Evolutionary conservation across 192 early-diverging fungal genomes (phyloP), one percentile per base, ranked within the genome.

Genomic region (Spizellomyces punctatus): DNA sequence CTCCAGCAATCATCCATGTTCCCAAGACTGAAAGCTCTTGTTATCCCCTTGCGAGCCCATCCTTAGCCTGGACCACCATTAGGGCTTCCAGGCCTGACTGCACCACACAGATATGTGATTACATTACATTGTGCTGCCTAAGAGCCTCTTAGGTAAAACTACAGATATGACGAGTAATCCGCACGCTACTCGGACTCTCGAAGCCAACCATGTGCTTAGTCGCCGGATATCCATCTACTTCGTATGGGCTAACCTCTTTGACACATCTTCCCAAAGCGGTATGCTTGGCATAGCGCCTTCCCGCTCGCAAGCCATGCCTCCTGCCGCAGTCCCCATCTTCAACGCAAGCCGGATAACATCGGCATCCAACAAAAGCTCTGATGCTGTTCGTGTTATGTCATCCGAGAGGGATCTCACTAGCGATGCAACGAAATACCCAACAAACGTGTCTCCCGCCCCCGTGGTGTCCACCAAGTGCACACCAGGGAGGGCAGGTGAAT

Each of bases 251-350:
- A 27, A 14, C 63, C 74, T 17, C 54, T 43, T 46, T 50, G 48
- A 19, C 2, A 82, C 75, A 49, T 73, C 74, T 19, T 80, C 71
- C 75, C 58, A 61, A 10, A 22, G 36, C 58, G 92, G 92, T 22
- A 91, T 85, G 41, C 88, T 86, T 21, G 79, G 79, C 85, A 91
- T 90, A 16, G 92, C 84, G 4, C 92, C 92, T 21, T 83, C 78
- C 12, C 64, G 77, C 71, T 88, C 80, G 8, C 91, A 91, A 46
- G 88, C 76, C 64, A 93, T 78, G 5, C 88, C 88, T 2, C 86
- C 85, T 8, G 92, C 92, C 59, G 83, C 76, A 42, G 76, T 86
- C 1, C 86, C 92, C 59, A 87, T 78, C 27, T 80, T 71, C 65
- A 91, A 62, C 2, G 92, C 86, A n/a, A 58, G 63, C 19, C 67